Percentiles rank a stretch among this genome's conserved stretches.
Conservation (phyloP, 306 rosid genomes). For the Mimosa bimucronata region DNA sequence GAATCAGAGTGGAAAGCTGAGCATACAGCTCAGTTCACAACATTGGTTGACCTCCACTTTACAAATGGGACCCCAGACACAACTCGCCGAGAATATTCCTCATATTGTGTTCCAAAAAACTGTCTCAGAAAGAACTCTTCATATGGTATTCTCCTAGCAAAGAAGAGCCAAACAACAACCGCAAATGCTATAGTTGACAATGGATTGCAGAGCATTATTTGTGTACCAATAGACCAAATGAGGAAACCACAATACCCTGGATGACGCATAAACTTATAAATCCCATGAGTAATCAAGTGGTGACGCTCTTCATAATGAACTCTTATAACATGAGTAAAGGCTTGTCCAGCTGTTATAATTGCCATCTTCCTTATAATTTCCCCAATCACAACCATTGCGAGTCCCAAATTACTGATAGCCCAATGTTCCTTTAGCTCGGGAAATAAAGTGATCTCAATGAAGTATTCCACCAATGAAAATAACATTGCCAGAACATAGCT, state of each 20-base stretch:
- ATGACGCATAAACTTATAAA: slow-evolving; percentile 74
- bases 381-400: slow-evolving; percentile 66
- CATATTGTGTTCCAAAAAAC: slow-evolving; percentile 71
- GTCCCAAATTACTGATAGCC: slow-evolving; percentile 69
- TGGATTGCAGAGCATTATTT: slow-evolving; percentile 95
- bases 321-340: slow-evolving; percentile 85
- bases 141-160: slow-evolving; percentile 57
- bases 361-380: slow-evolving; percentile 75
- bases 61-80: slow-evolving; percentile 87
- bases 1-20: slow-evolving; percentile 9
- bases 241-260: slow-evolving; percentile 87
- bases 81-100: slow-evolving; percentile 62
- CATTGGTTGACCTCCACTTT: slow-evolving; percentile 36
- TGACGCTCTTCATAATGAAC: slow-evolving; percentile 58
- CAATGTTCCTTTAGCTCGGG: slow-evolving; percentile 77
- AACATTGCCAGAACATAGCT: slow-evolving; percentile 71
- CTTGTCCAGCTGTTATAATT: slow-evolving; percentile 71
- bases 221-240: slow-evolving; percentile 89
- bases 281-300: slow-evolving; percentile 69
- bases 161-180: slow-evolving; percentile 73
- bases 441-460: slow-evolving; percentile 52
- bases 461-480: slow-evolving; percentile 72
- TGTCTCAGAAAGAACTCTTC: slow-evolving; percentile 80
- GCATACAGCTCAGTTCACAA: slow-evolving; percentile 27
- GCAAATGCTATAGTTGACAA: slow-evolving; percentile 67